Conservation (phyloP, 176 grass and related monocot genomes). For the Carex cristatella region DNA sequence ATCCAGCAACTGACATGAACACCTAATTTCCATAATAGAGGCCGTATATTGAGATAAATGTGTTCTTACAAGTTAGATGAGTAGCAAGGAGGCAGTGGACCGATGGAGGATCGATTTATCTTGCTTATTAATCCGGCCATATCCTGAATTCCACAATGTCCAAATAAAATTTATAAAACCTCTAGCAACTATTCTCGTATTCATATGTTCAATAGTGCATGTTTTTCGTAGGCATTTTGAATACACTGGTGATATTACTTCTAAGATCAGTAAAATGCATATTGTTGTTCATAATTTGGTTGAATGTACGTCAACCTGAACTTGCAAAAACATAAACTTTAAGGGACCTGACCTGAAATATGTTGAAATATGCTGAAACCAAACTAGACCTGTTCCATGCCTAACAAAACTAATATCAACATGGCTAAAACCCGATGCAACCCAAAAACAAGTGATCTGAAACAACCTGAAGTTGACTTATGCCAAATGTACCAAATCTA, state of each 20-base stretch:
- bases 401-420: background rate
- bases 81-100: slow-evolving; percentile 86
- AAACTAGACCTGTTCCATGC: too few relatives aligned
- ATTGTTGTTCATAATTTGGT: background rate
- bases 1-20: background rate
- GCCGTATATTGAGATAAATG: slow-evolving; percentile 24
- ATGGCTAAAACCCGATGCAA: background rate
- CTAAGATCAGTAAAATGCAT: background rate
- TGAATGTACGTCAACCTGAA: background rate
- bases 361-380: background rate
- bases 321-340: background rate
- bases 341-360: background rate
- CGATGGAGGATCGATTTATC: slow-evolving; percentile 95
- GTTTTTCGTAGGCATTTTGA: background rate
- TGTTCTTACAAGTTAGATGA: slow-evolving; percentile 75
- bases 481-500: background rate
- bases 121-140: slow-evolving; percentile 99
- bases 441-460: background rate
- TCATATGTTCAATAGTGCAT: background rate
- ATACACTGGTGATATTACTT: background rate
- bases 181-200: background rate
- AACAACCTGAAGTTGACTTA: background rate
- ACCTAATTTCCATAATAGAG: background rate
- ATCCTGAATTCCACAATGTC: slow-evolving; percentile 62
- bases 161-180: slow-evolving; percentile 14